Evolutionary conservation across 140 eudicot species (phyloP), one percentile per base, ranked within the genome.

Genomic region (Cichorium intybus): DNA sequence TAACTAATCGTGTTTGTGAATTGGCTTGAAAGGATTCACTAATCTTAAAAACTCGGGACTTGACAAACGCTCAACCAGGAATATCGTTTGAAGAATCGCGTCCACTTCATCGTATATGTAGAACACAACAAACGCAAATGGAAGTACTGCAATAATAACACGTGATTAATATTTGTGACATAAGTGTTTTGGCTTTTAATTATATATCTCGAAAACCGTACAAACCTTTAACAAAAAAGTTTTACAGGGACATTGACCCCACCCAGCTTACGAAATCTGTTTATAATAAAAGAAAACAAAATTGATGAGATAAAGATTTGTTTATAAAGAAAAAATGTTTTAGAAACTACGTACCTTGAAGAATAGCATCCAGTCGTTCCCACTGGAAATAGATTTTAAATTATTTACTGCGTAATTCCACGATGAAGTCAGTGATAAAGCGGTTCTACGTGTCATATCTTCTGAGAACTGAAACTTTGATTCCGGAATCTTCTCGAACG

Each of bases 401-500:
- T 71, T 59, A 64, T 62, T 55, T 35, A 81, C 76, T 20, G 81
- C 74, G 34, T 78, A 62, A 78, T 87, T 92, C 98, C 96, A 92
- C 10, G 61, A 53, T 10, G 95, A 76, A 58, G 70, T 81, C 49
- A 73, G 62, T 58, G 87, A 79, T 48, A 60, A 71, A 71, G 97
- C 95, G 66, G 79, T 77, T 70, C 71, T 80, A 6, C 78, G 86
- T n/a, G 87, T 80, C 66, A 57, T 63, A 26, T 86, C 97, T 75
- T 85, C 88, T 20, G 97, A 76, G 29, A 64, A 61, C 66, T 72
- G 71, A 75, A 91, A 87, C 60, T 65, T 80, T 51, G 95, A 82
- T 69, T 81, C 95, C 0, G 88, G 95, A 64, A 87, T 71, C 70
- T 85, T 87, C 68, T 82, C 96, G n/a, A 91, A 34, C 57, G 84